These are phyloP conservation scores for Saccharomyces hybrid DNA, from an alignment of 1,139 yeast species.

Conservation along the genomic window DNA sequence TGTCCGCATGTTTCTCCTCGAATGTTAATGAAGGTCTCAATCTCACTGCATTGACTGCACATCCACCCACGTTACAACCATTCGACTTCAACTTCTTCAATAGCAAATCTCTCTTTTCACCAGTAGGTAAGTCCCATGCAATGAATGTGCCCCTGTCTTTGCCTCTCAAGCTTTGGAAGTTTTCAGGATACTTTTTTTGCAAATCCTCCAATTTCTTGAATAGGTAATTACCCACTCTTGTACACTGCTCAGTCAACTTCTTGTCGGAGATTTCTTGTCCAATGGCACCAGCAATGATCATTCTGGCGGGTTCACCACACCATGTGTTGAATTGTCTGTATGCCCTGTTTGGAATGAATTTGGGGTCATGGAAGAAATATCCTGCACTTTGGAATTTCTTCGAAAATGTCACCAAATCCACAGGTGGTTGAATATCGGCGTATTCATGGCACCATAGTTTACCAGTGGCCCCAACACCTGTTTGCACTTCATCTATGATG, in stretches of 20 bases:
- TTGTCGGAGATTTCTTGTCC: conserved; percentile 49
- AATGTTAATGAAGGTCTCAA: conserved; percentile 65
- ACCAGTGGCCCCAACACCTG: conserved; percentile 71
- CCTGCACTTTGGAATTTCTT: conserved; percentile 79
- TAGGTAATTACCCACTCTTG: conserved; percentile 54
- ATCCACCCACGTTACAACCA: conserved; percentile 70
- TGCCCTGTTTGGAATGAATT: conserved; percentile 53
- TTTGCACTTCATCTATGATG: conserved; percentile 69
- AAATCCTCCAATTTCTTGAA: conserved; percentile 41
- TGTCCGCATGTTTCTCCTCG: conserved; percentile 59
- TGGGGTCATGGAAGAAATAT: conserved; percentile 59
- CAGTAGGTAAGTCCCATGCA: conserved; percentile 58
- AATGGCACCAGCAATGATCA: conserved; percentile 56
- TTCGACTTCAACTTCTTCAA: conserved; percentile 42
- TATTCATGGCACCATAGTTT: conserved; percentile 70
- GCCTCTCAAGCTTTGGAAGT: conserved; percentile 53
- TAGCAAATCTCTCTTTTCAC: conserved; percentile 44
- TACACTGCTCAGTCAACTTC: conserved; percentile 44
- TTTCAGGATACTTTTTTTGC: conserved; percentile 39
- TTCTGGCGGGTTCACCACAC: conserved; percentile 76
- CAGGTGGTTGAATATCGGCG: conserved; percentile 55
- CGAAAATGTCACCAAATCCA: conserved; percentile 68
- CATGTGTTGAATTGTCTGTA: conserved; percentile 77
- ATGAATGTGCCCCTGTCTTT: conserved; percentile 62
- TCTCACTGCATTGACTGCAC: conserved; percentile 58